phyloP scores from a whole-genome alignment of 352 stramenopile species.

The Phytophthora pisi region DNA sequence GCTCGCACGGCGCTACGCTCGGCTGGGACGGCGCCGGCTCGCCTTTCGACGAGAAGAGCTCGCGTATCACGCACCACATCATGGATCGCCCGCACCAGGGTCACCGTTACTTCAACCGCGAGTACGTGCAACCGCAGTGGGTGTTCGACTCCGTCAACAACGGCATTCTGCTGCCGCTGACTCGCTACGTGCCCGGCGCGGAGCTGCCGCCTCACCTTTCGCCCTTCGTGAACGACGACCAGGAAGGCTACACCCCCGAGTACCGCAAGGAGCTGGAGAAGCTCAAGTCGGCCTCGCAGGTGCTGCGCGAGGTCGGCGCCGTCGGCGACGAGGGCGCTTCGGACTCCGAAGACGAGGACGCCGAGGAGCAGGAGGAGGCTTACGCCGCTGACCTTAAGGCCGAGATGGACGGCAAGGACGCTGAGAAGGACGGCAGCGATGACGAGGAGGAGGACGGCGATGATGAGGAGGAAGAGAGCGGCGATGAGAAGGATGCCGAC shows the following conservation, averaged over 20 bases:
- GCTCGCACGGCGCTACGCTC: slow-evolving; percentile 93
- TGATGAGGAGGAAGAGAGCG: slow-evolving; percentile 28
- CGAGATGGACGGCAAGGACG: slow-evolving; percentile 61
- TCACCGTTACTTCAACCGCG: slow-evolving; percentile 89
- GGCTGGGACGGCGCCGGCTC: slow-evolving; percentile 96
- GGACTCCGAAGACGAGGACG: slow-evolving; percentile 56
- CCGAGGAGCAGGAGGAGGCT: slow-evolving; percentile 70
- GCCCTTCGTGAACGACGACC: slow-evolving; percentile 97
- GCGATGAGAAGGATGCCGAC: slow-evolving; percentile 47
- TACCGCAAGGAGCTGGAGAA: slow-evolving; percentile 94
- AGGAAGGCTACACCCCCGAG: slow-evolving; percentile 97
- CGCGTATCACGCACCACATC: slow-evolving; percentile 97
- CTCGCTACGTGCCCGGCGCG: slow-evolving; percentile 93
- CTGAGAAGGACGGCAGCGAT: slow-evolving; percentile 40
- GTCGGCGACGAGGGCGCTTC: slow-evolving; percentile 38
- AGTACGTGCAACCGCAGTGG: slow-evolving; percentile 99
- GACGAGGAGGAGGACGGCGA: slow-evolving; percentile 46
- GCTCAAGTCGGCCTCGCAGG: slow-evolving; percentile 82
- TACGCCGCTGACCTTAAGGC: slow-evolving; percentile 85
- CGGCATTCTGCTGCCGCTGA: slow-evolving; percentile 92
- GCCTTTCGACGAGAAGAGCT: slow-evolving; percentile 90
- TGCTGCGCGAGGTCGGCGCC: slow-evolving; percentile 64
- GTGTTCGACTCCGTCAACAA: slow-evolving; percentile 99
- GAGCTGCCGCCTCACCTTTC: slow-evolving; percentile 91
- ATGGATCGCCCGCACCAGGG: slow-evolving; percentile 94